Percentiles rank a stretch among this genome's conserved stretches.
These are phyloP conservation scores for Panellus pusillus DNA, from an alignment of 768 basidiomycete species.

Conservation along the genomic window DNA sequence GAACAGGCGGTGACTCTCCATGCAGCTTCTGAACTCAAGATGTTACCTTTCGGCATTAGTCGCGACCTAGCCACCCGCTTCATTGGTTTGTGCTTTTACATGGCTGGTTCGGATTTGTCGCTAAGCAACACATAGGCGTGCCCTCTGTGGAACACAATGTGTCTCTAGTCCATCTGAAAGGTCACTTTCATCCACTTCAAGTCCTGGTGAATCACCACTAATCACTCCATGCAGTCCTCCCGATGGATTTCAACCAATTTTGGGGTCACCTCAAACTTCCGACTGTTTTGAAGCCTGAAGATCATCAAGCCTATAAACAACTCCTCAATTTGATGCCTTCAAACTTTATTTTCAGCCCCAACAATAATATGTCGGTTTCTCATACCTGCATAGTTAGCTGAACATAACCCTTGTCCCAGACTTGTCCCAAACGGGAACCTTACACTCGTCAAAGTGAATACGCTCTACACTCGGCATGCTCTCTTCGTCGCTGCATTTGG, in stretches of 20 bases:
- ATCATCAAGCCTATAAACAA: slow-evolving; percentile 16
- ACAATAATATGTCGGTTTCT: slow-evolving; percentile 7
- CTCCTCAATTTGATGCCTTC: slow-evolving; percentile 10
- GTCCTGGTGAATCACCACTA: slow-evolving; percentile 6
- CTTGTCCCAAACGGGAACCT: slow-evolving; percentile 34
- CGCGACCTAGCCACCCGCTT: slow-evolving; percentile 6
- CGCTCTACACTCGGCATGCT: slow-evolving; percentile 35
- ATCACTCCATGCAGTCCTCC: too few species aligned
- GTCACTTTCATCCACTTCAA: slow-evolving; percentile 7
- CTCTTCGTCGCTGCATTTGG: slow-evolving; percentile 40
- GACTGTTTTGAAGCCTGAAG: slow-evolving; percentile 6
- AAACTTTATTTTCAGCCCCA: slow-evolving; percentile 4
- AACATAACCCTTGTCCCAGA: background rate
- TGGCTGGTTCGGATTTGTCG: background rate
- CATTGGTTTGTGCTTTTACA: slow-evolving; percentile 10
- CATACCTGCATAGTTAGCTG: background rate
- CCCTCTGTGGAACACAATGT: too few species aligned
- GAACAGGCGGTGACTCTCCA: slow-evolving; percentile 5
- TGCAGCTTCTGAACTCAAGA: slow-evolving; percentile 20
- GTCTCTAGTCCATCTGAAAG: slow-evolving; percentile 2
- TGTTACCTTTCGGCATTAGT: slow-evolving; percentile 24
- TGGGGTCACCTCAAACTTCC: slow-evolving; percentile 16
- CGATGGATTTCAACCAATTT: slow-evolving; percentile 17
- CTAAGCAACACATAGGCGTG: too few species aligned
- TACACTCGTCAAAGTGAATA: slow-evolving; percentile 25